Base-by-base conservation (phyloP, 495 filamentous ascomycete species). In the Cenococcum geophilum region DNA sequence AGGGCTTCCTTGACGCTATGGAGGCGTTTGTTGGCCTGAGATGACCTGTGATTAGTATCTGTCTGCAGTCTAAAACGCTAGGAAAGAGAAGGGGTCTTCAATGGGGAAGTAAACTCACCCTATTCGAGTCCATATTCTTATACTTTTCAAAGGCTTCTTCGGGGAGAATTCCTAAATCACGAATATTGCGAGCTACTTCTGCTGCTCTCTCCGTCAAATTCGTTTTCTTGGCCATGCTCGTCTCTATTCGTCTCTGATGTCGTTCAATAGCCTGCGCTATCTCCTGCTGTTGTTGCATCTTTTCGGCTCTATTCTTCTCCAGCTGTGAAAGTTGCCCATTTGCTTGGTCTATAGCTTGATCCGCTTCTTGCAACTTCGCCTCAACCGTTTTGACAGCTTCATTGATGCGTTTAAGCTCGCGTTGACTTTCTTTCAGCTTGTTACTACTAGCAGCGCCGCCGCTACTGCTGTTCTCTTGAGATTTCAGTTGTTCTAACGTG, bases 61-160 rank as follows among this genome's bases (percentile, higher is more conserved):
- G 8, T 32, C 6, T 32, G 5, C 11, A 43, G 40, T 59, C 14
- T 47, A 47, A 1, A n/a, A 47, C 2, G 16, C 45, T 49, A 18
- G 42, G 42, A 47, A 47, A 57, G 42, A 54, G 55, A 68, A 34
- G 11, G 2, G 37, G 12, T 11, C 18, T 45, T n/a, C 32, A 32
- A 25, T 27, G 50, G 23, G 43, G 32, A 25, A 34, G 9, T 1
- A 18, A 25, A 74, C 79, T 69, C 73, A 85, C 86, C 36, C 79
- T 79, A 63, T 95, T 91, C 23, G 86, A 83, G 62, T 89, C 84
- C 49, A 86, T 83, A 68, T 84, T 87, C 67, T 89, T 83, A 68
- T 92, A 99, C 68, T 91, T 93, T 52, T 87, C 88, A 68, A 96
- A 95, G 3, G 93, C 93, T 64, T 95, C 91, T 48, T 97, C 91